Conservation (phyloP, 768 basidiomycete genomes). For the Lactarius deliciosus region DNA sequence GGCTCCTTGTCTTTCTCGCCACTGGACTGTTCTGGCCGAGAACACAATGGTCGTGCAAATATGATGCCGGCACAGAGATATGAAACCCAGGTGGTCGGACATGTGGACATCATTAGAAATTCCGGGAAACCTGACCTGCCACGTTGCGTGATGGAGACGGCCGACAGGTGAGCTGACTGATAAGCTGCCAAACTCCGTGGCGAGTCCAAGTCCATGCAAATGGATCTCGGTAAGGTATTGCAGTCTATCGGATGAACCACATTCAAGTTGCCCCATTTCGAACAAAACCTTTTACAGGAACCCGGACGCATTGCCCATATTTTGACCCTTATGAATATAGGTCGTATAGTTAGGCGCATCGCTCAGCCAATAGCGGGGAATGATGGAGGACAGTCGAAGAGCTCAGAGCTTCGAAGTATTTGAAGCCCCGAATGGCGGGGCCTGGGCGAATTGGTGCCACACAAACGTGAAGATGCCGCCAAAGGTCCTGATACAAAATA, state of each 20-base stretch:
- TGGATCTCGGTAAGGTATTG: neutral
- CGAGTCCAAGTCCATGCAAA: constrained; percentile 8
- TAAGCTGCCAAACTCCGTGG: constrained; percentile 5
- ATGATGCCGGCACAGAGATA: neutral
- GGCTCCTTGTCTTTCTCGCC: neutral
- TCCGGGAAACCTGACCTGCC: neutral
- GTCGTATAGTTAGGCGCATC: neutral
- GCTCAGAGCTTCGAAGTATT: neutral
- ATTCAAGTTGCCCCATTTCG: constrained; percentile 1
- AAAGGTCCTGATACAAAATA: constrained; percentile 1
- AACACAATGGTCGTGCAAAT: neutral
- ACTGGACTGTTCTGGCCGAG: neutral
- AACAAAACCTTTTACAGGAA: neutral
- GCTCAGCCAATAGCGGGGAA: neutral
- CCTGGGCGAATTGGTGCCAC: constrained; percentile 13
- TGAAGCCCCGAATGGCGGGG: constrained; percentile 3
- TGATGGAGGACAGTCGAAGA: neutral
- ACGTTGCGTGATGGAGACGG: neutral
- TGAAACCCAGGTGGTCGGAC: neutral
- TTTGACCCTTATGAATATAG: neutral
- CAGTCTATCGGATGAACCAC: neutral
- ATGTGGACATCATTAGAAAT: neutral
- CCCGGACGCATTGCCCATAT: neutral
- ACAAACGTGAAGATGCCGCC: neutral
- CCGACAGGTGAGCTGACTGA: neutral